phyloP scores from a whole-genome alignment of 352 stramenopile species.

The Thraustochytrium striatum region DNA sequence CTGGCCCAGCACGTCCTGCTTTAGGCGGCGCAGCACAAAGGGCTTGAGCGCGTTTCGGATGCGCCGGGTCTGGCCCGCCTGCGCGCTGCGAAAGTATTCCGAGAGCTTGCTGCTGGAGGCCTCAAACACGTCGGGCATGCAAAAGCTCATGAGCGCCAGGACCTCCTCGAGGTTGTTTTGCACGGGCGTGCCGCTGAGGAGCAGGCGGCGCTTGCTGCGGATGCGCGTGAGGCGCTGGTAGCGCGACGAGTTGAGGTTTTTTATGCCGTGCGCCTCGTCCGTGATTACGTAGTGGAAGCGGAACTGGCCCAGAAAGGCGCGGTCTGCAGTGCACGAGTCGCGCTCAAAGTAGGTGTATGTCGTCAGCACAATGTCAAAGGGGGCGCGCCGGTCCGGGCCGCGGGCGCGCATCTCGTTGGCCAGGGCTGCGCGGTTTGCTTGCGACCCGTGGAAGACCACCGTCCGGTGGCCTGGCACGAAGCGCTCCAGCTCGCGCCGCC shows the following conservation, averaged over 20 bases:
- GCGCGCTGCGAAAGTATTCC: slow-evolving; percentile 54
- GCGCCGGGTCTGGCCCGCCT: slow-evolving; percentile 31
- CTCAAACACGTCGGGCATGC: slow-evolving; percentile 94
- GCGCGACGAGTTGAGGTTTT: slow-evolving; percentile 71
- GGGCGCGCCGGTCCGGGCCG: slow-evolving; percentile 13
- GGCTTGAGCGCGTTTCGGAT: slow-evolving; percentile 87
- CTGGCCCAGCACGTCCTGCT: slow-evolving; percentile 88
- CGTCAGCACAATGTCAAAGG: slow-evolving; percentile 80
- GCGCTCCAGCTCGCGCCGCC: slow-evolving; percentile 75
- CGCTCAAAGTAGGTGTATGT: slow-evolving; percentile 70
- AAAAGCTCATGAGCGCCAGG: slow-evolving; percentile 96
- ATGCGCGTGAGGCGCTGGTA: slow-evolving; percentile 44
- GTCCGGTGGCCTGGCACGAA: slow-evolving; percentile 83
- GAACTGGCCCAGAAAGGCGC: slow-evolving; percentile 40
- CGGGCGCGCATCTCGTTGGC: slow-evolving; percentile 50
- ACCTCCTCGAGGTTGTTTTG: slow-evolving; percentile 92
- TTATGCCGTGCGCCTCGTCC: slow-evolving; percentile 94
- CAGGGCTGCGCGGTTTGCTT: slow-evolving; percentile 80
- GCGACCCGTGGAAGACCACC: slow-evolving; percentile 91
- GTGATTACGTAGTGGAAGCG: slow-evolving; percentile 77
- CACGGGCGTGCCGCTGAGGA: slow-evolving; percentile 63
- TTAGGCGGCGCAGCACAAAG: slow-evolving; percentile 92
- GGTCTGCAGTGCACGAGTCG: slow-evolving; percentile 9
- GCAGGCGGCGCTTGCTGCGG: slow-evolving; percentile 35
- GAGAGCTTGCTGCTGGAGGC: slow-evolving; percentile 77